These are phyloP conservation scores for Escallonia herrerae DNA, from an alignment of 129 eudicot species.

Conservation along the genomic window DNA sequence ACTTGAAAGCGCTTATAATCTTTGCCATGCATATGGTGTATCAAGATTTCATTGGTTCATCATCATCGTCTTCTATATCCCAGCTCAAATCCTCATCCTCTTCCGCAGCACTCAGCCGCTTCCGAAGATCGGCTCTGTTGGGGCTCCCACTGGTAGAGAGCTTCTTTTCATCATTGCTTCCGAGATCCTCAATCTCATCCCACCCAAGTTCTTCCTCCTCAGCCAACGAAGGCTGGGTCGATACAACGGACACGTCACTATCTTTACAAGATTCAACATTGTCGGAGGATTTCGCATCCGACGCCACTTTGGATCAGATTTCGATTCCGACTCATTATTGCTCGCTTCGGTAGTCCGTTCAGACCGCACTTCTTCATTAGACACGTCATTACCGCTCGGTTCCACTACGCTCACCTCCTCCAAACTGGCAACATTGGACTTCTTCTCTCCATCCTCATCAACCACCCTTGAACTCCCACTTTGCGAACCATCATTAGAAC, in stretches of 20 bases:
- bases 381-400: slow-evolving; percentile 3
- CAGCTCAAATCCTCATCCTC: slow-evolving; percentile 86
- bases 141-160: slow-evolving; percentile 28
- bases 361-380: slow-evolving; percentile 15
- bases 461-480: slow-evolving; percentile 9
- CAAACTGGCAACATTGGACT: slow-evolving; percentile 10
- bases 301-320: slow-evolving; percentile 29
- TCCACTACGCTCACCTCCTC: slow-evolving; percentile 10
- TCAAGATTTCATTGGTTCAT: slow-evolving; percentile 35
- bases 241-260: slow-evolving; percentile 26
- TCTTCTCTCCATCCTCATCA: slow-evolving; percentile 17
- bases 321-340: slow-evolving; percentile 17
- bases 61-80: slow-evolving; percentile 91
- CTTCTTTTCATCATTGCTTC: slow-evolving; percentile 46
- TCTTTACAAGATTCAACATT: slow-evolving; percentile 41
- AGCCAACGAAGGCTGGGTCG: slow-evolving; percentile 25
- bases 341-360: slow-evolving; percentile 10
- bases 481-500: slow-evolving; percentile 4
- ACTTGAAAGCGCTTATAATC: slow-evolving; percentile 7
- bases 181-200: slow-evolving; percentile 97
- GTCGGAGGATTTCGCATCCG: slow-evolving; percentile 14
- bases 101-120: slow-evolving; percentile 52
- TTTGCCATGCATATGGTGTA: slow-evolving; percentile 24
- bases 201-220: slow-evolving; percentile 86
- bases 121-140: slow-evolving; percentile 48